Percentiles rank a stretch among this genome's conserved stretches.
Evolutionary conservation across 257 asterid species (phyloP).

Genomic region (Solanum paucissectum): DNA sequence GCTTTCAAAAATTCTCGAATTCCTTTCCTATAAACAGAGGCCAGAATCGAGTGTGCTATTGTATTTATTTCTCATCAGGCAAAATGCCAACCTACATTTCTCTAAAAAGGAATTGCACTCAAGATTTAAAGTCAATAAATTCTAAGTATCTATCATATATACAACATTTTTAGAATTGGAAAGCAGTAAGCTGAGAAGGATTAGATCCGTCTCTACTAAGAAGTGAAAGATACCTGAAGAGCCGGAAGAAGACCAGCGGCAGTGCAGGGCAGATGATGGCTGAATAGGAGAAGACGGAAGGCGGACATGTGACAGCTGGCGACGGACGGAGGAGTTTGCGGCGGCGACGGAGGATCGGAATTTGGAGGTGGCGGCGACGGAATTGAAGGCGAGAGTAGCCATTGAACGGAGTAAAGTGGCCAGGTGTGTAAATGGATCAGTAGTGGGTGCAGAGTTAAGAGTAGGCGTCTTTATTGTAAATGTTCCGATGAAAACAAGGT

Average conservation of each 20-base stretch:
- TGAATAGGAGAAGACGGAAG: background rate
- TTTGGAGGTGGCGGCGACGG: constrained; percentile 3
- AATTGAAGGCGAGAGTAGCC: background rate
- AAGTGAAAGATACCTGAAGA: background rate
- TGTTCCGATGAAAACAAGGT: background rate
- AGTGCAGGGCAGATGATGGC: background rate
- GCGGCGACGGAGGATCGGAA: background rate
- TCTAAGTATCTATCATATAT: background rate
- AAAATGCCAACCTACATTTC: background rate
- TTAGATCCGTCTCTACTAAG: background rate
- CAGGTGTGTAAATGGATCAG: background rate
- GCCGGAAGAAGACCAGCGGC: constrained; percentile 6
- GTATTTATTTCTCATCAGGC: background rate
- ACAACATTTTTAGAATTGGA: background rate
- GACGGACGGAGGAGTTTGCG: background rate
- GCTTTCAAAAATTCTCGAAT: background rate
- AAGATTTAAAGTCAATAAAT: background rate
- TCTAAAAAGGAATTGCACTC: background rate
- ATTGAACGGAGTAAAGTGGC: background rate
- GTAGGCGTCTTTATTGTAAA: background rate
- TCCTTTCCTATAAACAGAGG: background rate
- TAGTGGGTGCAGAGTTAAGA: background rate
- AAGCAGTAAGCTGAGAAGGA: background rate
- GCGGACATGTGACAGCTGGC: background rate
- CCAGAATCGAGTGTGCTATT: background rate